Conservation (phyloP, 2,329 filamentous ascomycete species). For the Penicillium olsonii region DNA sequence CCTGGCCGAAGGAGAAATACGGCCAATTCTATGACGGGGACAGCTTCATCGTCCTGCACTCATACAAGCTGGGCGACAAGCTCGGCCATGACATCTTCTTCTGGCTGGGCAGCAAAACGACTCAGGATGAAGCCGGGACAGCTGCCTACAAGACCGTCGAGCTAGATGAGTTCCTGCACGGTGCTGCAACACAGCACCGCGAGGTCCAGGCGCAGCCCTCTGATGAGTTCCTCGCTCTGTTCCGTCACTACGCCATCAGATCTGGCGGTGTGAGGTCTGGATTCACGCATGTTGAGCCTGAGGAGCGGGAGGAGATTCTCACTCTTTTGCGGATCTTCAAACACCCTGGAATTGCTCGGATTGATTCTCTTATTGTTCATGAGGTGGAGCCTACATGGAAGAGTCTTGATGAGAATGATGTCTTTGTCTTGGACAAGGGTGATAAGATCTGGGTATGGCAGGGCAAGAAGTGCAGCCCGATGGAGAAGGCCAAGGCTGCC, state of each 20-base stretch:
- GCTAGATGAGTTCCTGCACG: conserved; percentile 66
- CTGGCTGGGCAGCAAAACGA: conserved; percentile 67
- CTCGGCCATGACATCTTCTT: conserved; percentile 68
- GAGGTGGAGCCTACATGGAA: conserved; percentile 64
- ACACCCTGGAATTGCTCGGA: conserved; percentile 51
- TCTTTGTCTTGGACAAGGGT: conserved; percentile 64
- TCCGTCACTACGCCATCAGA: conserved; percentile 62
- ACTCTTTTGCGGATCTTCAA: conserved; percentile 66
- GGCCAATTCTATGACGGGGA: conserved; percentile 68
- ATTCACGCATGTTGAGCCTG: conserved; percentile 62
- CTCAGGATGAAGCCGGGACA: conserved; percentile 68
- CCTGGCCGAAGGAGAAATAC: conserved; percentile 59
- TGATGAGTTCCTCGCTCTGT: conserved; percentile 61
- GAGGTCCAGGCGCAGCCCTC: conserved; percentile 63
- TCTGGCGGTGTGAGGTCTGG: conserved; percentile 63
- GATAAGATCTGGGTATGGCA: conserved; percentile 72
- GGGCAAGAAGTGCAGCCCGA: conserved; percentile 63
- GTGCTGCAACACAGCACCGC: conserved; percentile 64
- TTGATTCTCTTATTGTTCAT: conserved; percentile 59
- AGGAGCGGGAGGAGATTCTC: conserved; percentile 47
- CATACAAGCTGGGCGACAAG: conserved; percentile 56
- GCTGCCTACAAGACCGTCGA: conserved; percentile 72
- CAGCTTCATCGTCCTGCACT: conserved; percentile 67
- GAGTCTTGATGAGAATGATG: conserved; percentile 66
- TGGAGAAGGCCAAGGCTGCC: conserved; percentile 69